Evolutionary conservation across 2,329 filamentous ascomycete genomes (phyloP).

Genomic region (Fusarium acutatum): DNA sequence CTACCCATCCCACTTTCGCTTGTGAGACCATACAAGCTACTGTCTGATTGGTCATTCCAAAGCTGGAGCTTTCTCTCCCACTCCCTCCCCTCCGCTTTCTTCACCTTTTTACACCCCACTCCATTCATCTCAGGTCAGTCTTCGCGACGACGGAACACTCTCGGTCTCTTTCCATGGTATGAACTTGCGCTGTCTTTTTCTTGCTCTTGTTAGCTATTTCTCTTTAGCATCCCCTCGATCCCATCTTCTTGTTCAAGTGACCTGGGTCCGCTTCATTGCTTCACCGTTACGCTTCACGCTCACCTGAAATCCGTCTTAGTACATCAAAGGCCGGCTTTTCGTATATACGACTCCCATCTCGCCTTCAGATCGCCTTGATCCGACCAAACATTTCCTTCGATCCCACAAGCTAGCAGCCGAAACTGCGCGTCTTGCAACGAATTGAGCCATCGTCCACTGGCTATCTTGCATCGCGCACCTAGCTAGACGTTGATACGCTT

Average conservation of each 20-base stretch:
- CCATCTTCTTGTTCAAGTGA: conserved; percentile 2
- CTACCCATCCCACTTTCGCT: conserved; percentile 10
- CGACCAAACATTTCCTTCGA: conserved; percentile 18
- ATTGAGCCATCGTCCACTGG: conserved; percentile 10
- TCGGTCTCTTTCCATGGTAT: conserved; percentile 37
- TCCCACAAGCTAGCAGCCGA: conserved; percentile 15
- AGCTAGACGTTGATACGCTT: conserved; percentile 3
- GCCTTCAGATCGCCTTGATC: conserved; percentile 16
- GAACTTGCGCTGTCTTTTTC: conserved; percentile 25
- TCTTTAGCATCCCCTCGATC: conserved; percentile 10
- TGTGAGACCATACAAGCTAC: not conserved
- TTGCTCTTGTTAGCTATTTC: conserved; percentile 8
- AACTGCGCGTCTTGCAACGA: not conserved
- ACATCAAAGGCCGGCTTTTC: conserved; percentile 21
- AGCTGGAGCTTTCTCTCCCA: not conserved
- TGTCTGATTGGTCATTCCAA: not conserved
- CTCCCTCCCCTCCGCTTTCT: conserved; percentile 18
- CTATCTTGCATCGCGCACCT: conserved; percentile 16
- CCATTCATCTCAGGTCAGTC: conserved; percentile 27
- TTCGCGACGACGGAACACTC: conserved; percentile 33
- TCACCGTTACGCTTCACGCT: conserved; percentile 17
- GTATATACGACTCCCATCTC: conserved; percentile 36
- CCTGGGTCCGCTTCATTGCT: conserved; percentile 1
- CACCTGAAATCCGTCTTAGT: conserved; percentile 14
- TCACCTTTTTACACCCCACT: conserved; percentile 25